Base-by-base conservation (phyloP, 2,329 filamentous ascomycete genomes). In the Drechslerella coelobrocha region DNA sequence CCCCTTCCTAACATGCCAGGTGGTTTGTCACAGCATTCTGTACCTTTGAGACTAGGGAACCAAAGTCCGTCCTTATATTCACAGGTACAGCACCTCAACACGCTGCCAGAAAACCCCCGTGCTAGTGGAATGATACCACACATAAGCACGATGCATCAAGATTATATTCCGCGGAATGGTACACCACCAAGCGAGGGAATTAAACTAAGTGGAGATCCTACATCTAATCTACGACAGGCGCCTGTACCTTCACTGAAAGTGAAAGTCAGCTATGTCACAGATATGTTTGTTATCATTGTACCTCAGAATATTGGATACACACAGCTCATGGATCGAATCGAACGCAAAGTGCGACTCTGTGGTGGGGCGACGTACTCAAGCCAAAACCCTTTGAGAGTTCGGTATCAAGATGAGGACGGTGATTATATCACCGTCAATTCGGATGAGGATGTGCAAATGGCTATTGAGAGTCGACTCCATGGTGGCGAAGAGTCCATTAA, bases 361-460 rank as follows among this genome's bases (percentile, higher is more conserved):
- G 68, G 87, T 91, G 61, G 92, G 92, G 75, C 96, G 91, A 19
- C 92, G 97, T 76, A 88, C 88, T 75, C 89, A 86, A 76, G 90
- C 91, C 72, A 88, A 89, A 74, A 62, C n/a, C 65, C 65, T 17
- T 86, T 97, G 75, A 91, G 92, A 80, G 82, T 99, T 61, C 90
- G 92, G 72, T 99, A 97, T 79, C 85, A 88, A 55, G 94, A 99
- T 77, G 89, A 92, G 76, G 94, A 99, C 74, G 90, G 90, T 52
- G 94, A 97, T 77, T 93, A 89, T 77, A 90, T 99, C 72, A 92
- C 89, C 55, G 97, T 99, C 60, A 89, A 94, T 78, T 93, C 89
- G 72, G 94, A 99, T 76, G 94, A 99, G 76, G 94, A 97, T 75
- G 94, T 99, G 45, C 91, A 95, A 76, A 92, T 94, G 75, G 94